Evolutionary conservation across 2,329 filamentous ascomycete genomes (phyloP).

Genomic region (Fusarium falciforme): DNA sequence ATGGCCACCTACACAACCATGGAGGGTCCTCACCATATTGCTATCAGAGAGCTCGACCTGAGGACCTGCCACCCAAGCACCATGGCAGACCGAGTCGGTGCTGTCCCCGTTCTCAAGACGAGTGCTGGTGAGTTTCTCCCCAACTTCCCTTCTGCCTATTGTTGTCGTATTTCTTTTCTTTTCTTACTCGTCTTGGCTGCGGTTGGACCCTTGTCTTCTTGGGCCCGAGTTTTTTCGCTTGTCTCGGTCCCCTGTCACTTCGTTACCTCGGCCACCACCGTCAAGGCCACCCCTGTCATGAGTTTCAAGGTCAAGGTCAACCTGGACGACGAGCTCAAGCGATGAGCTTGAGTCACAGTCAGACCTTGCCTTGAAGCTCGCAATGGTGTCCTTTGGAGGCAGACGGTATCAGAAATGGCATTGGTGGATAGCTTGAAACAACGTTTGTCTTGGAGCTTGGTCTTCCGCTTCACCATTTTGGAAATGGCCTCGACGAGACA

Average conservation of each 20-base stretch:
- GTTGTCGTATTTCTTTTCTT: constrained; percentile 11
- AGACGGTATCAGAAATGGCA: background rate
- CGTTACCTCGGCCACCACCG: constrained; percentile 38
- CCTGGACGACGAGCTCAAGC: background rate
- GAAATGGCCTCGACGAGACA: background rate
- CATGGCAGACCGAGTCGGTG: constrained; percentile 65
- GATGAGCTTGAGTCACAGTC: background rate
- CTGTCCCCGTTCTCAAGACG: constrained; percentile 68
- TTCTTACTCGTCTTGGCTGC: constrained; percentile 1
- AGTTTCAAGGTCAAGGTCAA: background rate
- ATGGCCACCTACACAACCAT: constrained; percentile 40
- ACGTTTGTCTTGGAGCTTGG: background rate
- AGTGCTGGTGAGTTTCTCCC: constrained; percentile 65
- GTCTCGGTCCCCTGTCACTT: constrained; percentile 21
- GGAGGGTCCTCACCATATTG: constrained; percentile 49
- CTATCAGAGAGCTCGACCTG: constrained; percentile 63
- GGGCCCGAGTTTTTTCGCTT: constrained; percentile 15
- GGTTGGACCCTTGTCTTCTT: constrained; percentile 17
- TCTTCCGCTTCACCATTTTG: background rate
- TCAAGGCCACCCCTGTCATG: constrained; percentile 18
- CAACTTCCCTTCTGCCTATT: constrained; percentile 13
- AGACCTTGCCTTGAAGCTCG: background rate
- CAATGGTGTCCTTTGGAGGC: background rate
- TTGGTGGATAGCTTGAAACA: background rate
- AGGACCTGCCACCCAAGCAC: constrained; percentile 59